A percentile compares a stretch with the other conserved stretches of the same genome.
phyloP scores from a whole-genome alignment of 257 asterid species.

The Primulina eburnea region DNA sequence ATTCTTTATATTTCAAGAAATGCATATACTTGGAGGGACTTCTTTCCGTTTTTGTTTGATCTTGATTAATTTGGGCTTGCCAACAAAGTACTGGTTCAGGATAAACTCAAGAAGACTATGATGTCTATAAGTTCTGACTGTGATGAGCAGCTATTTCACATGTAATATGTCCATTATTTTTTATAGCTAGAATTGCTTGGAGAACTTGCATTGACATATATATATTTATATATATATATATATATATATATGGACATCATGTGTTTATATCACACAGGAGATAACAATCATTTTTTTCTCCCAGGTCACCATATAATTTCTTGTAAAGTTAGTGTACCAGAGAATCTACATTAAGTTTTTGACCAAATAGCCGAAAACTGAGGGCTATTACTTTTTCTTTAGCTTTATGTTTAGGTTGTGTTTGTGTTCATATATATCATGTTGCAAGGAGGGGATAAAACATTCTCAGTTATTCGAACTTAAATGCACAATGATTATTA shows the following conservation, averaged over 20 bases:
- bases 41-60: not conserved
- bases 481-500: not conserved
- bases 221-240: no score
- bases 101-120: not conserved
- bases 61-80: not conserved
- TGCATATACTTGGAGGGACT: not conserved
- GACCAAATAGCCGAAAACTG: not conserved
- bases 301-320: not conserved
- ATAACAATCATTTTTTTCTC: not conserved
- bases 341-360: not conserved
- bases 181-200: no score
- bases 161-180: not conserved
- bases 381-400: no score
- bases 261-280: not conserved
- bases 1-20: not conserved
- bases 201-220: no score
- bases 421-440: not conserved
- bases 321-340: not conserved
- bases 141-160: not conserved
- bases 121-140: not conserved
- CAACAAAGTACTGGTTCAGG: no score
- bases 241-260: not conserved
- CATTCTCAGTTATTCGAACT: not conserved
- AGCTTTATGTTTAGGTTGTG: not conserved
- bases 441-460: not conserved